Conservation (phyloP, 345 rosid genomes). For the Punica granatum region DNA sequence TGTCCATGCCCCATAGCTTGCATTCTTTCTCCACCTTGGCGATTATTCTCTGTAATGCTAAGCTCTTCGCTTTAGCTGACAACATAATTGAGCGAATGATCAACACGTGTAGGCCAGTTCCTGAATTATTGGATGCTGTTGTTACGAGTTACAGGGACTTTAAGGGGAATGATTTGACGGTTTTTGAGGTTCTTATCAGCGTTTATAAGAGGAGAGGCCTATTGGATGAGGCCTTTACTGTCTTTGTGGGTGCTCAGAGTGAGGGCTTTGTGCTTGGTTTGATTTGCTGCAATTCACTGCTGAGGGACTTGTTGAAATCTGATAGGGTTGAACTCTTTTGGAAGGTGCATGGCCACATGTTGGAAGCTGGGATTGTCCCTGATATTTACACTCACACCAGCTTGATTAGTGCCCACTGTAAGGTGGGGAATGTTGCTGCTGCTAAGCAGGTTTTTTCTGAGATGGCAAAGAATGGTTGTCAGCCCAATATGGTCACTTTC, state of each 20-base stretch:
- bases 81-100: conserved; percentile 37
- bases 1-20: conserved; percentile 32
- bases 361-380: conserved; percentile 34
- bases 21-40: conserved; percentile 52
- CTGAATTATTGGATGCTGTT: conserved; percentile 45
- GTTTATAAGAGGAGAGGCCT: conserved; percentile 40
- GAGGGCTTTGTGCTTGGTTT: conserved; percentile 30
- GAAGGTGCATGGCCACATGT: conserved; percentile 45
- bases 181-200: conserved; percentile 48
- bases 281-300: conserved; percentile 43
- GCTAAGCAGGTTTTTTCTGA: conserved; percentile 36
- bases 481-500: conserved; percentile 34
- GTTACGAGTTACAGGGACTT: conserved; percentile 30
- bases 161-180: conserved; percentile 13
- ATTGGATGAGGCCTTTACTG: conserved; percentile 43
- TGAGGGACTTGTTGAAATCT: conserved; percentile 51
- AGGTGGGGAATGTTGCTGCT: conserved; percentile 33
- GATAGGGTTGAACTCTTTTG: conserved; percentile 53
- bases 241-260: conserved; percentile 26
- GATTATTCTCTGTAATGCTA: conserved; percentile 35
- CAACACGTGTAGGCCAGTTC: conserved; percentile 24
- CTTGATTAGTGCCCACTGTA: conserved; percentile 57
- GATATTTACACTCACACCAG: conserved; percentile 44
- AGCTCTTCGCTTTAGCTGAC: conserved; percentile 32
- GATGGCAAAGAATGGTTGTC: conserved; percentile 42